Conservation (phyloP, 1,139 yeast species). For the Tardiomyces blankii region DNA sequence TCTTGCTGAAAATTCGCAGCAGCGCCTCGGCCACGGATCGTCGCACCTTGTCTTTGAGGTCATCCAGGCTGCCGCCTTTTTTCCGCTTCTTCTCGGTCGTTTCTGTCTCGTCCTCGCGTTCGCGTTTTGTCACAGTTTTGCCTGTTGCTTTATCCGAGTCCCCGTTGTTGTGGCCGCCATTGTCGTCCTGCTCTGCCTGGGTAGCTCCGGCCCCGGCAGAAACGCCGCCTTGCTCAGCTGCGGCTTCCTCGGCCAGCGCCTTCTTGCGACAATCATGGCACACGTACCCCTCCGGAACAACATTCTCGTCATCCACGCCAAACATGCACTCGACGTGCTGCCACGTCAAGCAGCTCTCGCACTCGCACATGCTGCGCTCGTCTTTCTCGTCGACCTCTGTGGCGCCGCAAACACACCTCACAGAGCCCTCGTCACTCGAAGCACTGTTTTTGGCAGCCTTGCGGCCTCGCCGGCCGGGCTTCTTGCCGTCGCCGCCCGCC, state of each 20-base stretch:
- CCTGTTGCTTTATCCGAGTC: too few species aligned
- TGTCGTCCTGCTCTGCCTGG: too few species aligned
- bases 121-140: slow-evolving; percentile 2
- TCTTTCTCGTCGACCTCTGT: slow-evolving; percentile 50
- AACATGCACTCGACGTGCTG: slow-evolving; percentile 74
- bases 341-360: slow-evolving; percentile 75
- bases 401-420: slow-evolving; percentile 56
- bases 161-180: too few species aligned
- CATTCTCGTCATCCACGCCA: slow-evolving; percentile 31
- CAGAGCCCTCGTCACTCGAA: slow-evolving; percentile 35
- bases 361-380: slow-evolving; percentile 62
- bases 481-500: neutral
- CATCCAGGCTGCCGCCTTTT: slow-evolving; percentile 8
- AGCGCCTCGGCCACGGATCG: slow-evolving; percentile 33
- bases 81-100: slow-evolving; percentile 2
- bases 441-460: slow-evolving; percentile 11
- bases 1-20: slow-evolving; percentile 25
- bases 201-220: neutral
- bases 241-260: slow-evolving; percentile 5
- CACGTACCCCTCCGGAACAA: slow-evolving; percentile 36
- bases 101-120: slow-evolving; percentile 2
- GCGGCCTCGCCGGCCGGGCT: neutral
- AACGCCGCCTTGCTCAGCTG: neutral
- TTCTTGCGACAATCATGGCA: slow-evolving; percentile 36
- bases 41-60: slow-evolving; percentile 26